These are phyloP conservation scores for Saraca asoca DNA, from an alignment of 331 rosid genomes.

Conservation along the genomic window DNA sequence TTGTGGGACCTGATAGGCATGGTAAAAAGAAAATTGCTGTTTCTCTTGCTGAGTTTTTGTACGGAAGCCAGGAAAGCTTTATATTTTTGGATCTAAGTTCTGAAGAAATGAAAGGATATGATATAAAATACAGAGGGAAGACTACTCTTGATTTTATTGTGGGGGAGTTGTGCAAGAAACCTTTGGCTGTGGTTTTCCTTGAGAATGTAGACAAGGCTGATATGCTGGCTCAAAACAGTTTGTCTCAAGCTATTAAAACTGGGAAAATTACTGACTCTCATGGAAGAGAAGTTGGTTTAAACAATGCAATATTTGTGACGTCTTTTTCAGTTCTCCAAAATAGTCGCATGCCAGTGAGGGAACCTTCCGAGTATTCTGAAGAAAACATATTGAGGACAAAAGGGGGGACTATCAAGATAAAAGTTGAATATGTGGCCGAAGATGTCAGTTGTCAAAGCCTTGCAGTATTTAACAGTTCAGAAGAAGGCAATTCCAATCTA, in stretches of 20 bases:
- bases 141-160: slow-evolving; percentile 73
- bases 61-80: slow-evolving; percentile 58
- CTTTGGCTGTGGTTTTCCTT: slow-evolving; percentile 71
- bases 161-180: slow-evolving; percentile 67
- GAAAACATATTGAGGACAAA: slow-evolving; percentile 58
- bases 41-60: slow-evolving; percentile 70
- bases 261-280: slow-evolving; percentile 78
- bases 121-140: slow-evolving; percentile 78
- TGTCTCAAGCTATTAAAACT: slow-evolving; percentile 69
- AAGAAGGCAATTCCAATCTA: slow-evolving; percentile 41
- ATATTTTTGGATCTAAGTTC: slow-evolving; percentile 64
- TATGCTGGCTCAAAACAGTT: slow-evolving; percentile 55
- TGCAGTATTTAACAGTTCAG: slow-evolving; percentile 38
- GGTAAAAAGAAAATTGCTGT: slow-evolving; percentile 73
- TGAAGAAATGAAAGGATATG: slow-evolving; percentile 53
- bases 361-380: slow-evolving; percentile 57
- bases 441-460: slow-evolving; percentile 42
- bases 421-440: slow-evolving; percentile 48
- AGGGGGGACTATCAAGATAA: slow-evolving; percentile 55
- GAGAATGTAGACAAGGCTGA: slow-evolving; percentile 88
- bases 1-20: slow-evolving; percentile 74
- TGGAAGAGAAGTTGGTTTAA: slow-evolving; percentile 82
- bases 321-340: slow-evolving; percentile 44
- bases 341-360: slow-evolving; percentile 27
- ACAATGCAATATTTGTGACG: slow-evolving; percentile 58